Conservation (phyloP, 2,329 filamentous ascomycete genomes). For the Ophiobolus disseminans region DNA sequence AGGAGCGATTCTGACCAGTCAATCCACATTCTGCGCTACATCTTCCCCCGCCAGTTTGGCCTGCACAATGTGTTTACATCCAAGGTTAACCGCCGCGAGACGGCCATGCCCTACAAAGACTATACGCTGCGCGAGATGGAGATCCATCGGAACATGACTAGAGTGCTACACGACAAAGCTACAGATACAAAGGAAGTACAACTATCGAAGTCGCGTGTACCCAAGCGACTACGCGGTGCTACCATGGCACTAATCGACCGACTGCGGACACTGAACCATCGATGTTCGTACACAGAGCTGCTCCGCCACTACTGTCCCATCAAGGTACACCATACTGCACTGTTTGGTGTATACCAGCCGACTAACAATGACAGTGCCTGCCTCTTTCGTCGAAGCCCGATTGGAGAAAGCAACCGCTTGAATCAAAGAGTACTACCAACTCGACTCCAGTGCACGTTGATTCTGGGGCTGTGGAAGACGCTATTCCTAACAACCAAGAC, state of each 20-base stretch:
- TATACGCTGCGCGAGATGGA: conserved; percentile 87
- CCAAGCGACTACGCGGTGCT: conserved; percentile 73
- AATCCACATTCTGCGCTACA: conserved; percentile 82
- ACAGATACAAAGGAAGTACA: conserved; percentile 22
- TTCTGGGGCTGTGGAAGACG: too few species aligned
- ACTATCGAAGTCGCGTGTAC: conserved; percentile 55
- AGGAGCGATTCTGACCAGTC: conserved; percentile 61
- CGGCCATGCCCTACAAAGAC: conserved; percentile 77
- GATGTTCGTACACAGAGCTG: conserved; percentile 81
- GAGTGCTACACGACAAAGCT: conserved; percentile 20
- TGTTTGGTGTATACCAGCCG: neutral
- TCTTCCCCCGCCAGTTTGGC: conserved; percentile 90
- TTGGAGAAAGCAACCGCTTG: conserved; percentile 33
- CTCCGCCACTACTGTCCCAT: conserved; percentile 82
- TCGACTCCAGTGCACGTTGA: too few species aligned
- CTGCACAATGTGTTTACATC: conserved; percentile 93
- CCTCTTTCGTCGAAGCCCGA: conserved; percentile 33
- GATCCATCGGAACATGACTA: conserved; percentile 57
- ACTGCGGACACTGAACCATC: conserved; percentile 73
- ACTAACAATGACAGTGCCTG: conserved; percentile 32
- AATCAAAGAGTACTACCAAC: conserved; percentile 4
- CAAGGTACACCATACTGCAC: conserved; percentile 30
- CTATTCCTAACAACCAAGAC: conserved; percentile 10
- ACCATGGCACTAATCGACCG: conserved; percentile 66
- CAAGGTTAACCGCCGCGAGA: conserved; percentile 68